Base-by-base conservation (phyloP, 371 early-diverging fungal species). In the Synchytrium microbalum region DNA sequence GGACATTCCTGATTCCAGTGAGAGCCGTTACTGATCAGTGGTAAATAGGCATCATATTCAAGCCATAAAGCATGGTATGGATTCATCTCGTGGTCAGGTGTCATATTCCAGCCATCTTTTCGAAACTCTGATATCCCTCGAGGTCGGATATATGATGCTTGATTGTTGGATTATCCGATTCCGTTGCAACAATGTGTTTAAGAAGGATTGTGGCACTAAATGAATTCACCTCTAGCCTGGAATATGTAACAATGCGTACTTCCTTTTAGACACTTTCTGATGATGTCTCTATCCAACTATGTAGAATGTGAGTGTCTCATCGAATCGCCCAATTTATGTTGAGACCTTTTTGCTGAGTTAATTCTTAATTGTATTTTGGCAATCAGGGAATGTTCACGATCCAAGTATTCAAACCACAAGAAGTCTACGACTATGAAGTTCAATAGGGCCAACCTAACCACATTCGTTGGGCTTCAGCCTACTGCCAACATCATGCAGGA, bases 91-190 rank as follows among this genome's bases (percentile, higher is more conserved):
- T n/a, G n/a, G n/a, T n/a, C n/a, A n/a, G n/a, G n/a, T n/a, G n/a
- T n/a, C n/a, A n/a, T n/a, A n/a, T n/a, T n/a, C n/a, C n/a, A n/a
- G n/a, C n/a, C n/a, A n/a, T n/a, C n/a, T n/a, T n/a, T n/a, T n/a
- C n/a, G n/a, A n/a, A n/a, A n/a, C n/a, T n/a, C n/a, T n/a, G n/a
- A n/a, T n/a, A n/a, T n/a, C n/a, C n/a, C n/a, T n/a, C 82, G 1
- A 89, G 91, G 89, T 76, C 85, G 2, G 97, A 96, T 69, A 78
- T 82, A 24, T 96, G 97, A 96, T n/a, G n/a, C n/a, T 74, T 96
- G 30, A 84, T 87, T 0, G 73, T 80, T 28, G 95, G 95, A 10
- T 70, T 96, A 38, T 83, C 89, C 0, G 84, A 88, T 68, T 86
- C 83, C 56, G 80, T 90, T 65, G 79, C 87, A 0, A 79, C 86